Conservation (phyloP, 495 filamentous ascomycete genomes). For the Xylaria curta region DNA sequence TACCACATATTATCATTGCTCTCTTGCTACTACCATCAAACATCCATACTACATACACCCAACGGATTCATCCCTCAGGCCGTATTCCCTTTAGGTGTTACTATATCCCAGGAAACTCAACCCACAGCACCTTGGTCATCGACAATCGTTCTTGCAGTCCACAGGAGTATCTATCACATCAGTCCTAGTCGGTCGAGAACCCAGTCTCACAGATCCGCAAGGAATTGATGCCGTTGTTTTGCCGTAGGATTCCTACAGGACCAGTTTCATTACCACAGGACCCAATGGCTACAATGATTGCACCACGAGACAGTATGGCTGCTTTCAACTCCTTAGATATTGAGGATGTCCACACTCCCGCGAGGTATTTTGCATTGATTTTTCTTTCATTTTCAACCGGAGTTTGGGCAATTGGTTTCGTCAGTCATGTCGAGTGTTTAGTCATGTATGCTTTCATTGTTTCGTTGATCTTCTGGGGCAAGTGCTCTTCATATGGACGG, state of each 20-base stretch:
- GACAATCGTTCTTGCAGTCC: constrained; percentile 28
- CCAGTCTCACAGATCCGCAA: constrained; percentile 42
- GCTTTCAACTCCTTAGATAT: constrained; percentile 54
- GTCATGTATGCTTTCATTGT: constrained; percentile 34
- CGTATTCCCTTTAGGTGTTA: constrained; percentile 36
- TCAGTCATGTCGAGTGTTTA: constrained; percentile 30
- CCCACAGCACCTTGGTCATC: constrained; percentile 20
- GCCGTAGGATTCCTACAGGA: constrained; percentile 41
- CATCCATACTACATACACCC: constrained; percentile 6
- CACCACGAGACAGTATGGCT: constrained; percentile 55
- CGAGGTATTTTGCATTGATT: constrained; percentile 56
- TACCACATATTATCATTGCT: constrained; percentile 29
- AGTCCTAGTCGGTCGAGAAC: constrained; percentile 37
- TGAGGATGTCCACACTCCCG: constrained; percentile 60
- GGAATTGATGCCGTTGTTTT: constrained; percentile 34
- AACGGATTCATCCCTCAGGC: constrained; percentile 22
- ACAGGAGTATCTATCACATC: constrained; percentile 39
- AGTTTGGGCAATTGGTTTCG: constrained; percentile 33
- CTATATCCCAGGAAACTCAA: constrained; percentile 36
- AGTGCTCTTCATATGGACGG: constrained; percentile 31
- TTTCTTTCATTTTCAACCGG: constrained; percentile 39
- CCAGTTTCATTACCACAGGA: constrained; percentile 35
- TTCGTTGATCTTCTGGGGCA: constrained; percentile 18
- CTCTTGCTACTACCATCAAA: constrained; percentile 23
- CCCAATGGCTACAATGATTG: constrained; percentile 53